A percentile compares a stretch with the other conserved stretches of the same genome.
Evolutionary conservation across 1,139 yeast species (phyloP).

Genomic region (Taphrina sp.): DNA sequence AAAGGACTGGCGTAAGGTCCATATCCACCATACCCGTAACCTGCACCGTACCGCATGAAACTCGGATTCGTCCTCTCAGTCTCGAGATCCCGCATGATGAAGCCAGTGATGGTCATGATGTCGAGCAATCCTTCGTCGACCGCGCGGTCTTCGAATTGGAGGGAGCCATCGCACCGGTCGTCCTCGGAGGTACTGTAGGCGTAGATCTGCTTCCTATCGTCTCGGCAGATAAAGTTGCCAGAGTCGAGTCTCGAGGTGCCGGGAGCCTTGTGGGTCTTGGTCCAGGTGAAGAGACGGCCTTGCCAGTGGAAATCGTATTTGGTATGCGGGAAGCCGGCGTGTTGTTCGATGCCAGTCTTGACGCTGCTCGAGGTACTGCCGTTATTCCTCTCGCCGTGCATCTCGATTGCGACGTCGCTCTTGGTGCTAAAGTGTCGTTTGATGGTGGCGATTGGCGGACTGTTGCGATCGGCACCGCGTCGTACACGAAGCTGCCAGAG

Average conservation of each 20-base stretch:
- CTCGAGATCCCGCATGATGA: conserved; percentile 17
- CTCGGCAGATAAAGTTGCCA: conserved; percentile 10
- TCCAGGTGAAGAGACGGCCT: conserved; percentile 4
- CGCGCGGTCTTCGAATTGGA: conserved; percentile 10
- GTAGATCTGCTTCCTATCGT: conserved; percentile 3
- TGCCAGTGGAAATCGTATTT: conserved; percentile 11
- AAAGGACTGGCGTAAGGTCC: conserved; percentile 15
- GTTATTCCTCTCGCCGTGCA: neutral
- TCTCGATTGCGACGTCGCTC: conserved; percentile 16
- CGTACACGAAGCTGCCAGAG: conserved; percentile 5
- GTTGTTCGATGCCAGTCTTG: conserved; percentile 18
- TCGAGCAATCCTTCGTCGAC: conserved; percentile 11
- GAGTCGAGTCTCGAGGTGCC: conserved; percentile 4
- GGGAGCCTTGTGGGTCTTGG: conserved; percentile 18
- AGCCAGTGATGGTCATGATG: conserved; percentile 16
- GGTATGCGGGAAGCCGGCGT: conserved; percentile 13
- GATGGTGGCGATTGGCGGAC: conserved; percentile 14
- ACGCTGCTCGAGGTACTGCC: too few species aligned
- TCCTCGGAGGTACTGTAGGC: conserved; percentile 19
- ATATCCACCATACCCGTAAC: conserved; percentile 2
- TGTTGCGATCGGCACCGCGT: conserved; percentile 19
- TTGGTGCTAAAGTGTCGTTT: conserved; percentile 15
- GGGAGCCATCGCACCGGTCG: conserved; percentile 15
- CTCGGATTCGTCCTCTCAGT: conserved; percentile 4
- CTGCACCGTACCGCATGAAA: conserved; percentile 4